A percentile compares a stretch with the other conserved stretches of the same genome.
phyloP scores from a whole-genome alignment of 1,284 basidiomycete species.

The Ustilago loliicola region DNA sequence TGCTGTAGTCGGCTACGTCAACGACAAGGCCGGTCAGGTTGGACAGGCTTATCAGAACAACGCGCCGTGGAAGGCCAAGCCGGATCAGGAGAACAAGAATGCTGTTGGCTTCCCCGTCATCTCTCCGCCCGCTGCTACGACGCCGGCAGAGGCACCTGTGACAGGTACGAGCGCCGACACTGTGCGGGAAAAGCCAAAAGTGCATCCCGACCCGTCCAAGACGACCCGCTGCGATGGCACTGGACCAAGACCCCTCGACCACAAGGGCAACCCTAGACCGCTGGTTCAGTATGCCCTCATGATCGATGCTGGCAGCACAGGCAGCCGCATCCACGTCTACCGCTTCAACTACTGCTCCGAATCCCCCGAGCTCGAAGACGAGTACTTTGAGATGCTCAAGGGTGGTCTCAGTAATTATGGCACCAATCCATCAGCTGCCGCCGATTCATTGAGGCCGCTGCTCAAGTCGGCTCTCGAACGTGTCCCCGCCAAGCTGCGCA shows the following conservation, averaged over 20 bases:
- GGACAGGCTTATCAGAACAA: constrained; percentile 36
- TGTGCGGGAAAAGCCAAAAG: constrained; percentile 47
- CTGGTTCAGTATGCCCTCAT: constrained; percentile 88
- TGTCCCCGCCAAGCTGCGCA: constrained; percentile 79
- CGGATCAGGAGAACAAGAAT: constrained; percentile 13
- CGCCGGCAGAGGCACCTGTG: constrained; percentile 31
- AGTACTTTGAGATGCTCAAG: constrained; percentile 86
- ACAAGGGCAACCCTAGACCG: constrained; percentile 56
- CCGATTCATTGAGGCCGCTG: constrained; percentile 83
- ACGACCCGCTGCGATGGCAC: constrained; percentile 63
- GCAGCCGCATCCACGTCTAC: constrained; percentile 97
- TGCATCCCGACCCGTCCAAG: constrained; percentile 61
- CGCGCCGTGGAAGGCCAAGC: constrained; percentile 35
- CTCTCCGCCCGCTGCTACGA: constrained; percentile 9
- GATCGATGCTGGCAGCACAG: constrained; percentile 97
- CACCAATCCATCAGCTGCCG: constrained; percentile 77
- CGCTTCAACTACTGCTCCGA: constrained; percentile 73
- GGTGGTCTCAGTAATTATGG: constrained; percentile 84
- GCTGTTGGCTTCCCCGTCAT: constrained; percentile 31
- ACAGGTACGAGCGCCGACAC: constrained; percentile 31
- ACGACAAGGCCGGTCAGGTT: constrained; percentile 50
- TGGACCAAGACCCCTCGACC: constrained; percentile 41
- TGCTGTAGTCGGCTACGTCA: constrained; percentile 52
- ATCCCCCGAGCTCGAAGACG: constrained; percentile 85
- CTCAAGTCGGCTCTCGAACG: constrained; percentile 83